A percentile compares a stretch with the other conserved stretches of the same genome.
These are phyloP conservation scores for Neurospora sp. DNA, from an alignment of 495 filamentous ascomycete species.

Conservation along the genomic window DNA sequence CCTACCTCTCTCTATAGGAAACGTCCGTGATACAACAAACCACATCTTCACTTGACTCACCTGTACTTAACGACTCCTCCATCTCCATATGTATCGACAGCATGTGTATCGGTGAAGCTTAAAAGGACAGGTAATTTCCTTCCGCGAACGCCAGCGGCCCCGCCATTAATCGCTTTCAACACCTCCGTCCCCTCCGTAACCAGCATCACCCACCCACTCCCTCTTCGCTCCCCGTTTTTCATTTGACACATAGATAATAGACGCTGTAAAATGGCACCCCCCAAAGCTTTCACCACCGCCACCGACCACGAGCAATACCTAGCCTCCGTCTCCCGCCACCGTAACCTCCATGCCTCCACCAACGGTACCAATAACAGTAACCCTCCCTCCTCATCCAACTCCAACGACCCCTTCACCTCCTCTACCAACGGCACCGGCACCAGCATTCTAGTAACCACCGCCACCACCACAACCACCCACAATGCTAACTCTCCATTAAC, in stretches of 20 bases:
- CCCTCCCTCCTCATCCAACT: background rate
- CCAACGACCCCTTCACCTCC: background rate
- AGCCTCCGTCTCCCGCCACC: background rate
- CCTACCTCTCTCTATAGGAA: fast-evolving
- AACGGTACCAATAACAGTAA: background rate
- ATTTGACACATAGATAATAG: background rate
- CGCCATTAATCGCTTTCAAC: background rate
- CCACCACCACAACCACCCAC: background rate
- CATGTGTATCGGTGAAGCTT: background rate
- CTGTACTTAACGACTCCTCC: background rate
- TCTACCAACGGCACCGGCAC: background rate
- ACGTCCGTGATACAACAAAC: background rate
- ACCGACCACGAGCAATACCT: background rate
- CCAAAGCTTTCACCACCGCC: background rate
- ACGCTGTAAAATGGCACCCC: background rate
- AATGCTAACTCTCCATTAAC: background rate
- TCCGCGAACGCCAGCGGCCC: background rate
- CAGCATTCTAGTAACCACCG: too few relatives aligned
- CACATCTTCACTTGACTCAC: background rate
- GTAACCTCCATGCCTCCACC: background rate
- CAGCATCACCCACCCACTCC: background rate
- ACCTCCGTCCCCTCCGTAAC: background rate
- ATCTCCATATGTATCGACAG: background rate
- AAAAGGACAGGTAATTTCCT: background rate
- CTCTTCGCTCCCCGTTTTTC: background rate